A percentile compares a stretch with the other conserved stretches of the same genome.
These are phyloP conservation scores for Chalaropsis thielavioides DNA, from an alignment of 2,329 filamentous ascomycete genomes.

Conservation along the genomic window DNA sequence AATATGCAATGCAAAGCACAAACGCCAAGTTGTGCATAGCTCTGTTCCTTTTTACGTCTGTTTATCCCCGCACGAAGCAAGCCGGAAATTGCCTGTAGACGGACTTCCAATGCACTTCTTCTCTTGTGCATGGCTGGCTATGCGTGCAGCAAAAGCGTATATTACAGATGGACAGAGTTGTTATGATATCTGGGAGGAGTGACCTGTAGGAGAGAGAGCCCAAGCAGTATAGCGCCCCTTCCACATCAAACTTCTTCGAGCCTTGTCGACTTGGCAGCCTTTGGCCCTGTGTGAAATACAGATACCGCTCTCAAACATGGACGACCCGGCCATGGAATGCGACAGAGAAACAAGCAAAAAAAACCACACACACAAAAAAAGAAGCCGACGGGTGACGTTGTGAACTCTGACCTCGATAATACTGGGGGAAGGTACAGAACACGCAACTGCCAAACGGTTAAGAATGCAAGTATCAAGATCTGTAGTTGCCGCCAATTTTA, in stretches of 20 bases:
- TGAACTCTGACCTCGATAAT: background rate
- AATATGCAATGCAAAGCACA: background rate
- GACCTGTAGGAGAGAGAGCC: background rate
- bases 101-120: background rate
- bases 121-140: constrained; percentile 1
- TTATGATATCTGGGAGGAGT: background rate
- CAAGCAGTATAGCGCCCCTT: too few species aligned
- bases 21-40: background rate
- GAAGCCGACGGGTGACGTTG: too few species aligned
- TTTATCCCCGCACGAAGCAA: background rate
- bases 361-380: background rate
- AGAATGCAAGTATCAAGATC: background rate
- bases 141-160: background rate
- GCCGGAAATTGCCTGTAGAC: background rate
- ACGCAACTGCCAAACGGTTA: background rate
- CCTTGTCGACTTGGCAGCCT: background rate
- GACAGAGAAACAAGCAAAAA: background rate
- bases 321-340: background rate
- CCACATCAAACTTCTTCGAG: background rate
- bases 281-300: background rate
- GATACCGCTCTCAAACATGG: background rate
- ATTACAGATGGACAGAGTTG: background rate
- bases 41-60: background rate
- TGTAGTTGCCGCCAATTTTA: too few species aligned
- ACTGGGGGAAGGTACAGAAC: background rate